Evolutionary conservation across 2,329 filamentous ascomycete genomes (phyloP), one percentile per base, ranked within the genome.

Genomic region (Trichophyton equinum): DNA sequence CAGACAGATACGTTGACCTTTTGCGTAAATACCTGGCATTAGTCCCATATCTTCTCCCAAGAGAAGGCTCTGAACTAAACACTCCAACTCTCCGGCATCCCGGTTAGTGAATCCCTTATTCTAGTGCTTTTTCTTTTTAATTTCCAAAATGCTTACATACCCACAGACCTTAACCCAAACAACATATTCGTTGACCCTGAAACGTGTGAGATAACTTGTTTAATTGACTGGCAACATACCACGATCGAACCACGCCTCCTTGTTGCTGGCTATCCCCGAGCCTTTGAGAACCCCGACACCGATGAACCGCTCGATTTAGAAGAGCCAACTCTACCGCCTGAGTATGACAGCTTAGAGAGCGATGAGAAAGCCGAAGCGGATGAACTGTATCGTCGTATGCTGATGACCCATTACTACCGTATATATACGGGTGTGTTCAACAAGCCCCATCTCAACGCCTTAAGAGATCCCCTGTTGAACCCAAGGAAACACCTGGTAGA

Each of bases 151-250:
- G 33, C 33, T 36, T 6, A 36, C 11, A 36, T 11, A 36, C 11
- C 33, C 8, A 36, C 33, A 36, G 33, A 36, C 11, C 33, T 36
- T 9, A 36, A 36, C 33, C 33, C 33, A 11, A 36, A 36, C 11
- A 36, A 36, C 33, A 36, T 36, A 36, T 36, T 36, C 33, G 11
- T 36, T 11, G 33, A 36, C 11, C 33, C 33, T 36, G 33, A 36
- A 36, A 36, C 8, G 8, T 36, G 33, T 36, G 33, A 36, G 33
- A 36, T 36, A 9, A 36, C 60, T 7, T 60, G 55, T 42, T 47
- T 65, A 18, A 65, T 65, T 36, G 62, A 65, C 58, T 62, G 60
- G 63, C 63, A 65, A 59, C 63, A 65, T 51, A 57, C 63, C 27
- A 61, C 30, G 1, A 61, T 63, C 38, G 56, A 59, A 20, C 63